A percentile compares a stretch with the other conserved stretches of the same genome.
Conservation (phyloP, 2,329 filamentous ascomycete species). For the Moelleriella libera region DNA sequence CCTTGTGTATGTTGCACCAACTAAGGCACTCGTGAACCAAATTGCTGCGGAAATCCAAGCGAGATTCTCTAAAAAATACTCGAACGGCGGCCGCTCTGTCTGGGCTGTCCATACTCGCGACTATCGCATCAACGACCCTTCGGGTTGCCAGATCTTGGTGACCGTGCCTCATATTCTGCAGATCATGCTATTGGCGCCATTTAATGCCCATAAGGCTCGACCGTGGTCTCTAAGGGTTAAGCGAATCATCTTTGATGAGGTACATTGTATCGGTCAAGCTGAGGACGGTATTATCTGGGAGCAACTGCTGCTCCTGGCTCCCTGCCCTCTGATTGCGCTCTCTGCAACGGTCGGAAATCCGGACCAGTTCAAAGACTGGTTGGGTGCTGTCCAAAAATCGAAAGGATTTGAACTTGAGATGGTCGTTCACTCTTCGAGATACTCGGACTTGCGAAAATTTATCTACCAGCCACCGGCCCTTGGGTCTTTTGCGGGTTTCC, state of each 20-base stretch:
- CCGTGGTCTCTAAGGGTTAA: conserved; percentile 54
- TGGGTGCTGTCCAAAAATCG: conserved; percentile 46
- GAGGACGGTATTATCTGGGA: conserved; percentile 71
- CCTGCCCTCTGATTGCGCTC: conserved; percentile 65
- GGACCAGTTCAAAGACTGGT: conserved; percentile 54
- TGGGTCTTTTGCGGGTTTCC: conserved; percentile 38
- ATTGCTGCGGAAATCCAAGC: conserved; percentile 69
- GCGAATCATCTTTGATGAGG: conserved; percentile 71
- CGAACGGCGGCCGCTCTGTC: conserved; percentile 48
- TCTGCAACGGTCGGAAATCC: conserved; percentile 72
- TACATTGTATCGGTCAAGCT: conserved; percentile 65
- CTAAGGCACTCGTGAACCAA: conserved; percentile 72
- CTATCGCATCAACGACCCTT: conserved; percentile 59
- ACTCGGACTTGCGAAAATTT: conserved; percentile 69
- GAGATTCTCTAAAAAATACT: conserved; percentile 54
- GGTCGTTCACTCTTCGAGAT: conserved; percentile 54
- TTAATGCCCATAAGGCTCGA: conserved; percentile 39
- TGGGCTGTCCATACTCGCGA: conserved; percentile 72
- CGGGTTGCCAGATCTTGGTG: conserved; percentile 59
- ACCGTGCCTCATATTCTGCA: conserved; percentile 69
- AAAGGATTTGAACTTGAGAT: conserved; percentile 52
- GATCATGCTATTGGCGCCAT: conserved; percentile 57
- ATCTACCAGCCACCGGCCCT: conserved; percentile 38
- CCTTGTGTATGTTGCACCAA: conserved; percentile 67
- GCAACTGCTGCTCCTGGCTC: conserved; percentile 57